Evolutionary conservation across 441 rosid genomes (phyloP), one percentile per base, ranked within the genome.

Genomic region (Bocquillonia castaneifolia): DNA sequence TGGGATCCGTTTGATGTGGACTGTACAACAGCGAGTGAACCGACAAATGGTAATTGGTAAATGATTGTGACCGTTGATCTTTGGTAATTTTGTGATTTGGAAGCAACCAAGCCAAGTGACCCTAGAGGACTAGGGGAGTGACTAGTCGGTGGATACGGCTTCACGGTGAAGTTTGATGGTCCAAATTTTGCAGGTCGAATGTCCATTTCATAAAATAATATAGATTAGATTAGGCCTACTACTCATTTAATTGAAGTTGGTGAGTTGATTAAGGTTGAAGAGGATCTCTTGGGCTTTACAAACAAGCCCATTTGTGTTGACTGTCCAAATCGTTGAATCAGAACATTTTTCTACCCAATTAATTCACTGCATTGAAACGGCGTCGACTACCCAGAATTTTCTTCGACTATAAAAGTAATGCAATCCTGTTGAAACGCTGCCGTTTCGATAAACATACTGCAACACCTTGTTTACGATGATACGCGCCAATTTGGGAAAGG

Each of bases 121-220:
- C 1, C 5, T 18, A n/a, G 6, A 36, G 6, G 40, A 36, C 40
- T 47, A 5, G 1, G n/a, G 52, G 17, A 7, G 55, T 51, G 28
- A 51, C 26, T 51, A 28, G 28, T 20, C 10, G 22, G 2, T 60
- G 34, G 26, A 12, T 0, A 26, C 37, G 6, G 18, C 36, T 48
- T 31, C 28, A 44, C 4, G 42, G 31, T 64, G 68, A 51, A 26
- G 37, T 18, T 18, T 28, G 31, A 36, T 25, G 59, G 34, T 66
- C 59, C 48, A 25, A n/a, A 36, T 26, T 12, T 32, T 42, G 63
- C 6, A 28, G 71, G n/a, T 67, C 2, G 7, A 22, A 6, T 58
- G 64, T 59, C 72, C 34, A 23, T 15, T 32, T 68, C 72, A 6
- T 42, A 0, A 20, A n/a, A n/a, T n/a, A n/a, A n/a, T n/a, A n/a